Evolutionary conservation across 75 land plant species (phyloP).

Genomic region (Selaginella moellendorffii): DNA sequence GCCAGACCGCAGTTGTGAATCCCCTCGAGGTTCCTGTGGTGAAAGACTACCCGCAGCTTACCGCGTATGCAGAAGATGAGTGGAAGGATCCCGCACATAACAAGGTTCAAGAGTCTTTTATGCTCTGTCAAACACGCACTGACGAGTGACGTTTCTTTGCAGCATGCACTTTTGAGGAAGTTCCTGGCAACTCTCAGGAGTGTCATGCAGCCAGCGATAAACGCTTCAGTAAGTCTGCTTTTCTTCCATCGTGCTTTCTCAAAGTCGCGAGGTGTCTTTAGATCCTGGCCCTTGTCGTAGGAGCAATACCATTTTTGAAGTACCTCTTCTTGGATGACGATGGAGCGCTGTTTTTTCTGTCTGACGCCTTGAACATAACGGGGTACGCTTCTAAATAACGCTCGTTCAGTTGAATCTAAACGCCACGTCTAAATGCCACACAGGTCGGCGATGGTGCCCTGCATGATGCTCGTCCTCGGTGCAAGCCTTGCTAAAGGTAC

Average conservation of each 20-base stretch:
- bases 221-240: not conserved
- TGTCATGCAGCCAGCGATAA: not conserved
- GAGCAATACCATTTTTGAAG: constrained; percentile 8
- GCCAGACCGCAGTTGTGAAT: too few relatives aligned
- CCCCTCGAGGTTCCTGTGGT: not conserved
- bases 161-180: not conserved
- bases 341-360: not conserved
- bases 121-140: too few relatives aligned
- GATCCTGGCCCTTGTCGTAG: constrained; percentile 3
- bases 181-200: not conserved
- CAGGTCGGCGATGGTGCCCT: not conserved
- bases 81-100: too few relatives aligned
- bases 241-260: too few relatives aligned
- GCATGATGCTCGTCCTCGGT: constrained; percentile 6
- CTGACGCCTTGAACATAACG: constrained; percentile 1
- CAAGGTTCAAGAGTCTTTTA: too few relatives aligned
- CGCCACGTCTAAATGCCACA: not conserved
- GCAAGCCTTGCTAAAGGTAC: constrained; percentile 7
- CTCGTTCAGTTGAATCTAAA: not conserved
- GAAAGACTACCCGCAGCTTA: not conserved
- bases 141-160: too few relatives aligned
- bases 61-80: too few relatives aligned
- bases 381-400: not conserved
- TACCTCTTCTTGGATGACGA: not conserved
- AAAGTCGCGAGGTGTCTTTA: too few relatives aligned